These are phyloP conservation scores for Sugiyamaella mastotermitis DNA, from an alignment of 805 yeast species.

Conservation along the genomic window DNA sequence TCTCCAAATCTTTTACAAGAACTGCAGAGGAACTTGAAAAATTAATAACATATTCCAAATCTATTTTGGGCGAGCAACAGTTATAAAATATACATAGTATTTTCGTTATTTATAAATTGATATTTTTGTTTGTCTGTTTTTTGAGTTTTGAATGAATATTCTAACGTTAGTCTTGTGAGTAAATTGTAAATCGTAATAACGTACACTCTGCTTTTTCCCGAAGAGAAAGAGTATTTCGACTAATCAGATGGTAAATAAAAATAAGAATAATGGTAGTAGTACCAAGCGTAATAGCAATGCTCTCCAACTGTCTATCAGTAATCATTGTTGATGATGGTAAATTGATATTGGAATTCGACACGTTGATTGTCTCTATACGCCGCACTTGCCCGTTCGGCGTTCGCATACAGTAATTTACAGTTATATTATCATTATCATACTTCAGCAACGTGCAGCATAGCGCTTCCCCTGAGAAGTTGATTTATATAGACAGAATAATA, in stretches of 20 bases:
- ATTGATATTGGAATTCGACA: too few relatives aligned
- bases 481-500: too few relatives aligned
- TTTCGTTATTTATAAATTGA: too few relatives aligned
- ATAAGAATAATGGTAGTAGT: slow-evolving; percentile 64
- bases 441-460: too few relatives aligned
- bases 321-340: too few relatives aligned
- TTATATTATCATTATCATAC: too few relatives aligned
- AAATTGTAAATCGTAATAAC: background rate
- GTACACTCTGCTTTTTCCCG: background rate
- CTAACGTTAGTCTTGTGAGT: too few relatives aligned
- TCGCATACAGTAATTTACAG: too few relatives aligned
- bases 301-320: slow-evolving; percentile 71
- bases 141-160: slow-evolving; percentile 1
- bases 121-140: background rate
- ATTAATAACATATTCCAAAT: slow-evolving; percentile 34
- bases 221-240: slow-evolving; percentile 30
- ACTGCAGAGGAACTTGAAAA: slow-evolving; percentile 39
- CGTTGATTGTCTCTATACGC: too few relatives aligned
- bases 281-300: slow-evolving; percentile 69
- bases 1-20: slow-evolving; percentile 42
- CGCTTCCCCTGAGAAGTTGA: too few relatives aligned
- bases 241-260: slow-evolving; percentile 61
- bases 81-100: slow-evolving; percentile 1
- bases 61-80: slow-evolving; percentile 40
- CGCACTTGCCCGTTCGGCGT: too few relatives aligned